Conservation (phyloP, 306 rosid genomes). For the Myrica gale region DNA sequence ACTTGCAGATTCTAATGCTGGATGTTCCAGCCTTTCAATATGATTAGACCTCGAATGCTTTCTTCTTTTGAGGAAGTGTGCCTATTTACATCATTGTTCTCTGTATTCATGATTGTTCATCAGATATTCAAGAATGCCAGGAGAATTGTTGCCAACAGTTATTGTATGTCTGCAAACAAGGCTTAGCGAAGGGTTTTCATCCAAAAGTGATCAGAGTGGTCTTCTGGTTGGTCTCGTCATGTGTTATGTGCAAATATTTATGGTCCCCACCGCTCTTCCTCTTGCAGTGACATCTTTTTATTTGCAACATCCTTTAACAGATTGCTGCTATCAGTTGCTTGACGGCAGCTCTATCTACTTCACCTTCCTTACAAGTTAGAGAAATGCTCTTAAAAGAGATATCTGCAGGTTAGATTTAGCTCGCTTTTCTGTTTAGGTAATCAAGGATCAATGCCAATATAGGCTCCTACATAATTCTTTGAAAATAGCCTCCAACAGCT, state of each 20-base stretch:
- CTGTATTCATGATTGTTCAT: constrained; percentile 10
- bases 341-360: constrained; percentile 62
- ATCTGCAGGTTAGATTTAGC: constrained; percentile 45
- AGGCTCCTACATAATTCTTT: background rate
- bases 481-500: too few species aligned
- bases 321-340: constrained; percentile 79
- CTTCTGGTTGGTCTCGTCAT: constrained; percentile 62
- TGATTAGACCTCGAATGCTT: constrained; percentile 7
- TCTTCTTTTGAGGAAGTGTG: constrained; percentile 19
- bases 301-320: constrained; percentile 41
- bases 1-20: background rate
- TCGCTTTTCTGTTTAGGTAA: background rate
- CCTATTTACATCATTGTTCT: constrained; percentile 23
- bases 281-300: constrained; percentile 10
- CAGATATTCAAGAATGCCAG: constrained; percentile 93
- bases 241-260: background rate
- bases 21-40: constrained; percentile 4
- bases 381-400: constrained; percentile 63
- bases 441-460: background rate
- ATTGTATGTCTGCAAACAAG: constrained; percentile 61
- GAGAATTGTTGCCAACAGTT: constrained; percentile 67
- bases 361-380: constrained; percentile 68
- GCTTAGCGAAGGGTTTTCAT: constrained; percentile 66
- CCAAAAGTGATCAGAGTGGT: constrained; percentile 63
- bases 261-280: background rate